Conservation (phyloP, 441 rosid genomes). For the Adansonia rubrostipa region DNA sequence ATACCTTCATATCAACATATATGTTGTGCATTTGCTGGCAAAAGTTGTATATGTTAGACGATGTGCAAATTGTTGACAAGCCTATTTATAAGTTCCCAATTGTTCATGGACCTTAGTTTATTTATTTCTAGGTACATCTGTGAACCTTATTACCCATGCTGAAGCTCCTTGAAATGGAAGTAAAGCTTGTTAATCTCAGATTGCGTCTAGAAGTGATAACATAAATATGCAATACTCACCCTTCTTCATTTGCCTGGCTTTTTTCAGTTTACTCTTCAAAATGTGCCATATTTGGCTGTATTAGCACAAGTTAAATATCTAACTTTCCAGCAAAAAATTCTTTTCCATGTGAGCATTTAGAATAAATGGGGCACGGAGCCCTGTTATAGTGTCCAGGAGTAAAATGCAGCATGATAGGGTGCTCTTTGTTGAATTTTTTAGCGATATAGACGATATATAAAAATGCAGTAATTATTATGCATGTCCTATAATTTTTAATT, state of each 20-base stretch:
- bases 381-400: neutral
- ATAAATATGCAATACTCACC: neutral
- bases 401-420: neutral
- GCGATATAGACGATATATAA: neutral
- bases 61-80: neutral
- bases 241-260: neutral
- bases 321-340: neutral
- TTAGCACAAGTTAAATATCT: neutral
- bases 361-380: neutral
- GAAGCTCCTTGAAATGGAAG: neutral
- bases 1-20: neutral
- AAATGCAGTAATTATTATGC: neutral
- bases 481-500: neutral
- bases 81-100: neutral
- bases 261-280: neutral
- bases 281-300: neutral
- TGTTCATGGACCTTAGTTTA: neutral
- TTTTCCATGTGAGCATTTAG: neutral
- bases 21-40: neutral
- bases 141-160: neutral
- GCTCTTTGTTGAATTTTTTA: neutral
- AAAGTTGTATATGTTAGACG: neutral
- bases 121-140: neutral
- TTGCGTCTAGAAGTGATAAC: neutral
- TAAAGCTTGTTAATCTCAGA: neutral